Evolutionary conservation across 768 basidiomycete genomes (phyloP).

Genomic region (Mycena albidolilacea): DNA sequence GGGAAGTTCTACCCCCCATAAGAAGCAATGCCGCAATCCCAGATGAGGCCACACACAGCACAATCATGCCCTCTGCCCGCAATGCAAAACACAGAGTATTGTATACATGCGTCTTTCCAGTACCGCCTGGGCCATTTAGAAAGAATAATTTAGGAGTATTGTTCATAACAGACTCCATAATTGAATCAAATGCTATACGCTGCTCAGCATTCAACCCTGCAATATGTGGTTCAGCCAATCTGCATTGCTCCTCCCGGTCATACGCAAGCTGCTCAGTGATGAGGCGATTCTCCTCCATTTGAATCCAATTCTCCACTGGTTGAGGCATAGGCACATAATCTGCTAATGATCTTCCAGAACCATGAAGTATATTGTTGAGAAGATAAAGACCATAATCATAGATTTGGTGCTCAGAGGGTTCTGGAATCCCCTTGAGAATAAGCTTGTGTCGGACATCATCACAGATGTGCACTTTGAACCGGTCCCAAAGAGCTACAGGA

Average conservation of each 20-base stretch:
- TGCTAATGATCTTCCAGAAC: conserved; percentile 42
- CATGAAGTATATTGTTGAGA: conserved; percentile 48
- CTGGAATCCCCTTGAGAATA: background rate
- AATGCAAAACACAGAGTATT: conserved; percentile 49
- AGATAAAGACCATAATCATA: conserved; percentile 49
- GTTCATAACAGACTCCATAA: conserved; percentile 46
- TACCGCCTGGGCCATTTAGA: background rate
- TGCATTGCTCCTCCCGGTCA: background rate
- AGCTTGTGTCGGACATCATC: conserved; percentile 54
- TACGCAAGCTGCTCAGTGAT: conserved; percentile 15
- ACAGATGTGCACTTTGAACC: conserved; percentile 48
- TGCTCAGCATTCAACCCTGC: conserved; percentile 52
- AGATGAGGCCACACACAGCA: conserved; percentile 65
- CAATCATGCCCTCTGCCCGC: conserved; percentile 48
- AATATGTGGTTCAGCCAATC: conserved; percentile 19
- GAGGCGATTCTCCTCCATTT: conserved; percentile 33
- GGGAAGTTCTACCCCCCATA: conserved; percentile 60
- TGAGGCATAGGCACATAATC: conserved; percentile 41
- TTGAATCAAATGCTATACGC: conserved; percentile 45
- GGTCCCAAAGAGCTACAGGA: conserved; percentile 15
- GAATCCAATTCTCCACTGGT: conserved; percentile 38
- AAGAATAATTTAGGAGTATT: conserved; percentile 44
- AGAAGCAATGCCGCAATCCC: conserved; percentile 64
- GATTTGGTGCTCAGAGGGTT: conserved; percentile 46
- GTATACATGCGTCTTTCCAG: conserved; percentile 16